These are phyloP conservation scores for Monarda citriodora DNA, from an alignment of 305 asterid species.

Conservation along the genomic window DNA sequence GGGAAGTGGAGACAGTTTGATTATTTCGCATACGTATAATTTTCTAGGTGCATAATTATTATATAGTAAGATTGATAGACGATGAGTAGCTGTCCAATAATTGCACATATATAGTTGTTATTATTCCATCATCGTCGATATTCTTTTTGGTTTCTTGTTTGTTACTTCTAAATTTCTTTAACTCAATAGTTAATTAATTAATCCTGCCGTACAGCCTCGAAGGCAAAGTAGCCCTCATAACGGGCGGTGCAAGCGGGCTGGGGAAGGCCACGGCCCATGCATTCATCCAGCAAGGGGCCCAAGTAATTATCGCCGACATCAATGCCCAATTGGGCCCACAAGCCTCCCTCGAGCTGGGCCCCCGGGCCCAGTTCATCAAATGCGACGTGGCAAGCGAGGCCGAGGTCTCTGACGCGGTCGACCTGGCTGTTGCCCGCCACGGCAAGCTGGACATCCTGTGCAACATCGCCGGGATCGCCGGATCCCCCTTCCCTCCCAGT, in stretches of 20 bases:
- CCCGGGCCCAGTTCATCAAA: slow-evolving; percentile 22
- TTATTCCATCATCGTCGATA: not conserved
- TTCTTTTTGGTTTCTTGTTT: not conserved
- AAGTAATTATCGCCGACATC: slow-evolving; percentile 41
- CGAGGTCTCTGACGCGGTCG: slow-evolving; percentile 30
- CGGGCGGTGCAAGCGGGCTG: slow-evolving; percentile 63
- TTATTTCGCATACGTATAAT: too few species aligned
- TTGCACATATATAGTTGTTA: not conserved
- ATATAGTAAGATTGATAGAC: too few species aligned
- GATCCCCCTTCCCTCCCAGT: slow-evolving; percentile 8
- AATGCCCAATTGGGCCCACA: slow-evolving; percentile 33
- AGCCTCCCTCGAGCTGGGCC: slow-evolving; percentile 27
- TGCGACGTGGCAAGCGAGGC: slow-evolving; percentile 42
- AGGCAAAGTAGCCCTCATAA: slow-evolving; percentile 54
- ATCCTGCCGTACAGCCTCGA: slow-evolving; percentile 25
- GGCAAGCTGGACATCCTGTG: slow-evolving; percentile 48
- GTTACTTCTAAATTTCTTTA: not conserved
- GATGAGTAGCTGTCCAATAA: slow-evolving; percentile 2
- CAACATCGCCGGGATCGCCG: slow-evolving; percentile 35
- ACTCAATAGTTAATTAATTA: not conserved
- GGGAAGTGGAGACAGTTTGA: too few species aligned
- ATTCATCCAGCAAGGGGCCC: slow-evolving; percentile 48
- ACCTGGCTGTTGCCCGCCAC: slow-evolving; percentile 25
- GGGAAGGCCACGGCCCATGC: slow-evolving; percentile 42
- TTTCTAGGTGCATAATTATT: too few species aligned